Conservation (phyloP, 805 yeast species). For the Saccharomycopsis amapae region DNA sequence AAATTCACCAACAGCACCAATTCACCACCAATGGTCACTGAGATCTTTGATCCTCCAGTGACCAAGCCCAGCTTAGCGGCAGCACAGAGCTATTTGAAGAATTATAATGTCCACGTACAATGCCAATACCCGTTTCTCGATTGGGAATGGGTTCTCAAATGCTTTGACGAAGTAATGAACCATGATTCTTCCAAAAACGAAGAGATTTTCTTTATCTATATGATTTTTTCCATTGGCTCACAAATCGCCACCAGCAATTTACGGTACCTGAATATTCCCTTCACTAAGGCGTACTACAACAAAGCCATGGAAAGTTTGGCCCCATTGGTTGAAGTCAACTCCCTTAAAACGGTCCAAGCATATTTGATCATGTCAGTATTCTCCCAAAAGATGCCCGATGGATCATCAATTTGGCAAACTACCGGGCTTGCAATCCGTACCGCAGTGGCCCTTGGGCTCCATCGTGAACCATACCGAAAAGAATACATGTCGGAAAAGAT, state of each 20-base stretch:
- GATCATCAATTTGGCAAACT: slow-evolving; percentile 30
- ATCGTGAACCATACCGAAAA: slow-evolving; percentile 26
- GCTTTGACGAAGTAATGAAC: slow-evolving; percentile 24
- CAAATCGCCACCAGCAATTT: slow-evolving; percentile 23
- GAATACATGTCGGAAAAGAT: slow-evolving; percentile 11
- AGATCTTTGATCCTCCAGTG: slow-evolving; percentile 21
- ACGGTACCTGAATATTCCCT: neutral
- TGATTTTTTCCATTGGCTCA: slow-evolving; percentile 30
- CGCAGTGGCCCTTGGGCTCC: slow-evolving; percentile 29
- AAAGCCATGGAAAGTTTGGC: slow-evolving; percentile 28
- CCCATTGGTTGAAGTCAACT: slow-evolving; percentile 24
- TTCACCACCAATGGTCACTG: slow-evolving; percentile 3
- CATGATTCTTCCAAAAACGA: slow-evolving; percentile 21
- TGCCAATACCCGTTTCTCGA: slow-evolving; percentile 32
- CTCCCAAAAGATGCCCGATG: slow-evolving; percentile 32
- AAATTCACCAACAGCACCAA: neutral
- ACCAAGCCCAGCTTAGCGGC: slow-evolving; percentile 22
- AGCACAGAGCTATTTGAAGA: slow-evolving; percentile 22
- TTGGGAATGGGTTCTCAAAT: slow-evolving; percentile 25
- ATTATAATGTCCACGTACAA: slow-evolving; percentile 29
- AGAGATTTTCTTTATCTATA: slow-evolving; percentile 27
- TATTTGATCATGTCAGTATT: slow-evolving; percentile 29
- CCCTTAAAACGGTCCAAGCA: slow-evolving; percentile 29
- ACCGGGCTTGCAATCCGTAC: slow-evolving; percentile 30
- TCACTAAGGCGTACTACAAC: slow-evolving; percentile 28